Conservation (phyloP, 306 rosid species). For the Benincasa hispida region DNA sequence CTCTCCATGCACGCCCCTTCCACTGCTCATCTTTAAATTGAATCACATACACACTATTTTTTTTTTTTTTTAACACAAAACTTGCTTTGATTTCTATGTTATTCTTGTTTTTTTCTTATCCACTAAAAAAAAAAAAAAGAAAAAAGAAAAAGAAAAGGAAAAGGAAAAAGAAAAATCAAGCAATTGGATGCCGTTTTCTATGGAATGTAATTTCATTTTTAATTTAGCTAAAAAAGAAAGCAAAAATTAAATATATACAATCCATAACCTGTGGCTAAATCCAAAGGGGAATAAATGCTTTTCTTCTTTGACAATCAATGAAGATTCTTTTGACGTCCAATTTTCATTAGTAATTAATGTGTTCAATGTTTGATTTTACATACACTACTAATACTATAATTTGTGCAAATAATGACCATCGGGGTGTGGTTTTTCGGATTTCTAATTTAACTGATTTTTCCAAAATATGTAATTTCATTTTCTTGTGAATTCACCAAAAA, state of each 20-base stretch:
- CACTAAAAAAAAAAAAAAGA: not conserved
- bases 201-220: not conserved
- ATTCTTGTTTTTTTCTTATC: not conserved
- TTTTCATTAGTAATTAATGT: not conserved
- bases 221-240: not conserved
- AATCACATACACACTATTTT: not conserved
- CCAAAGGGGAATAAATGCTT: conserved; percentile 61
- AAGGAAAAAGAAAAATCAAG: not conserved
- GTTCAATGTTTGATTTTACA: not conserved
- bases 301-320: conserved; percentile 77
- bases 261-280: not conserved
- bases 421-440: no score
- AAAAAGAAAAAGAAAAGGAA: no score
- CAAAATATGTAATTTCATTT: no score
- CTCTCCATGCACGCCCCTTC: not conserved
- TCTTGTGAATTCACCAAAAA: no score
- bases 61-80: not conserved
- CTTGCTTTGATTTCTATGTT: not conserved
- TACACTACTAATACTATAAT: no score
- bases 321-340: conserved; percentile 39
- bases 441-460: no score
- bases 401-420: no score
- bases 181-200: not conserved
- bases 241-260: not conserved
- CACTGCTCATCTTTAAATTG: not conserved